Base-by-base conservation (phyloP, 75 land plant genomes). In the Selaginella tamariscina region DNA sequence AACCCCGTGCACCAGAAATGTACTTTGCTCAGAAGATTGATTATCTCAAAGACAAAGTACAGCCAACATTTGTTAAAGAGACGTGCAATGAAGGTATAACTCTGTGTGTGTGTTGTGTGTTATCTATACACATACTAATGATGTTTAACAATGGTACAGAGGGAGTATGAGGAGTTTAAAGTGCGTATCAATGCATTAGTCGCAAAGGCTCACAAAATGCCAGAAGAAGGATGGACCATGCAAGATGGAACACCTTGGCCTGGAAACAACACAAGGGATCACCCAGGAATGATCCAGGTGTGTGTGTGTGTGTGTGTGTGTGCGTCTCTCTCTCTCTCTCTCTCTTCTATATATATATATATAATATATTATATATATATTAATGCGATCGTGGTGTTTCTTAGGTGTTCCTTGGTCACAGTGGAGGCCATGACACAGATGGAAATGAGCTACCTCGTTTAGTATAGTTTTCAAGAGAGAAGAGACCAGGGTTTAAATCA, bases 211-310 rank as follows among this genome's bases (percentile, higher is more conserved):
- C 49, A 23, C 21, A 59, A 69, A 0, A 29, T 78, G 63, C 89
- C 89, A 0, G 89, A 86, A 64, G 89, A 86, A 69, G 89, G 89
- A 0, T 86, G 89, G 89, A 80, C 79, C 20, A 86, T 86, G 89
- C 78, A 77, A 57, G 89, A 86, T 56, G 89, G 89, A 0, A 59
- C 62, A 59, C 62, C 49, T 15, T 11, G n/a, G 44, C 31, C 29
- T 18, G 30, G n/a, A n/a, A 59, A 59, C 23, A 59, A 23, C 62
- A 59, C 62, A 9, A 59, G 62, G 8, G 26, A 59, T 26, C 62
- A 59, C 21, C 24, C 62, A 23, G 62, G 62, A 21, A 59, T 59
- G 62, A 59, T 59, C 23, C 62, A 59, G 62, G 62, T 88, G 27
- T n/a, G 56, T 71, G n/a, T n/a, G n/a, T n/a, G n/a, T n/a, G n/a